phyloP scores from a whole-genome alignment of 495 filamentous ascomycete species.

The Glonium stellatum region DNA sequence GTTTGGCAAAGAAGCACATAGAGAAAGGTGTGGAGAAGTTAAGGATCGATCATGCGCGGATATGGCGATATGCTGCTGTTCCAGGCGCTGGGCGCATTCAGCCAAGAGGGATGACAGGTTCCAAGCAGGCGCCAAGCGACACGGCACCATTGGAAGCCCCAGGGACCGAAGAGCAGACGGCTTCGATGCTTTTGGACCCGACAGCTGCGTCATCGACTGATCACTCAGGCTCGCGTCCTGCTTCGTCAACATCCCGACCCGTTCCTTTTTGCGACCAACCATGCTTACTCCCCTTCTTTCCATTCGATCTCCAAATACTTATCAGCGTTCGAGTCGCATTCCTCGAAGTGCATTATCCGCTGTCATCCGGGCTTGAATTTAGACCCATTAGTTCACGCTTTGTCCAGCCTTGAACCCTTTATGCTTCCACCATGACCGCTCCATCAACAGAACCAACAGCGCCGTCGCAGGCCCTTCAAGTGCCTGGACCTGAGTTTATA shows the following conservation, averaged over 20 bases:
- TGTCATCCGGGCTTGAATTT: constrained; percentile 8
- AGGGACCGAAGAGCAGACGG: too few relatives aligned
- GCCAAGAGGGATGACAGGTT: too few relatives aligned
- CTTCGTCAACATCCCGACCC: neutral
- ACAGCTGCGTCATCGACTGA: neutral
- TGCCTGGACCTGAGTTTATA: constrained; percentile 8
- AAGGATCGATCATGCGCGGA: neutral
- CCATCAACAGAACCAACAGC: neutral
- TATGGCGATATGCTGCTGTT: neutral
- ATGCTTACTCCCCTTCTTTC: constrained; percentile 8
- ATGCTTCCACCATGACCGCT: constrained; percentile 3
- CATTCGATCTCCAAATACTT: neutral
- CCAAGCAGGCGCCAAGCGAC: too few relatives aligned
- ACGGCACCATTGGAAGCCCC: too few relatives aligned
- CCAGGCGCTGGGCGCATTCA: too few relatives aligned
- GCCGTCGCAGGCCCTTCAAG: constrained; percentile 4
- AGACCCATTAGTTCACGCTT: neutral
- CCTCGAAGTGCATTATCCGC: constrained; percentile 15
- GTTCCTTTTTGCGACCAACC: neutral
- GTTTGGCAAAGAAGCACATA: too few relatives aligned
- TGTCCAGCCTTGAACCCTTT: neutral
- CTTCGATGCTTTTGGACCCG: neutral
- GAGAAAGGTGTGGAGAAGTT: too few relatives aligned
- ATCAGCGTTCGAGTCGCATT: neutral
- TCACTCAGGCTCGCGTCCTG: neutral